Conservation (phyloP, 2,329 filamentous ascomycete genomes). For the Podosphaera xanthii region DNA sequence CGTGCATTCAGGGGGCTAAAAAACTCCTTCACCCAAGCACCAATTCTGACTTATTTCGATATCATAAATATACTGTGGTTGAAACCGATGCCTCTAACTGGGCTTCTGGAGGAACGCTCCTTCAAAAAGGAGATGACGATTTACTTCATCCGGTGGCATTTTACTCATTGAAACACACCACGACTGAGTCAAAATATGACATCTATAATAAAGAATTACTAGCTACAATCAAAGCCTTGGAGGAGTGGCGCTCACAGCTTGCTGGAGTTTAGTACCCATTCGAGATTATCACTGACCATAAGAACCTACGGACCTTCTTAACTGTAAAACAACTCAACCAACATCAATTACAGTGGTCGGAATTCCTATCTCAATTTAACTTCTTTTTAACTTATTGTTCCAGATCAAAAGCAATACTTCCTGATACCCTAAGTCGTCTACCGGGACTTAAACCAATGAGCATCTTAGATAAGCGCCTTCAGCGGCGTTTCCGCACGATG, state of each 20-base stretch:
- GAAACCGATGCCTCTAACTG: background rate
- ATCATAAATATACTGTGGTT: no score
- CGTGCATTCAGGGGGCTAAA: no score
- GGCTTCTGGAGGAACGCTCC: background rate
- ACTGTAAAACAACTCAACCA: background rate
- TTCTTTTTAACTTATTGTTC: background rate
- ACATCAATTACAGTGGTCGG: background rate
- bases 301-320: background rate
- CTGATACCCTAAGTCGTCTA: background rate
- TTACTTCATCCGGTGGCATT: background rate
- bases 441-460: constrained; percentile 1
- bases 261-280: background rate
- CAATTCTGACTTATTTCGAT: no score
- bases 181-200: background rate
- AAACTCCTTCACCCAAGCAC: no score
- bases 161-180: background rate
- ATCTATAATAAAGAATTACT: background rate
- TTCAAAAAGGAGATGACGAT: background rate
- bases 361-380: background rate
- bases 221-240: background rate
- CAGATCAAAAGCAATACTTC: background rate
- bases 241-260: background rate
- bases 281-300: background rate
- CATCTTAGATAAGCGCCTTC: constrained; percentile 1
- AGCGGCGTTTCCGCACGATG: background rate